phyloP scores from a whole-genome alignment of 192 early-diverging fungal genomes.

The Phycomyces nitens region DNA sequence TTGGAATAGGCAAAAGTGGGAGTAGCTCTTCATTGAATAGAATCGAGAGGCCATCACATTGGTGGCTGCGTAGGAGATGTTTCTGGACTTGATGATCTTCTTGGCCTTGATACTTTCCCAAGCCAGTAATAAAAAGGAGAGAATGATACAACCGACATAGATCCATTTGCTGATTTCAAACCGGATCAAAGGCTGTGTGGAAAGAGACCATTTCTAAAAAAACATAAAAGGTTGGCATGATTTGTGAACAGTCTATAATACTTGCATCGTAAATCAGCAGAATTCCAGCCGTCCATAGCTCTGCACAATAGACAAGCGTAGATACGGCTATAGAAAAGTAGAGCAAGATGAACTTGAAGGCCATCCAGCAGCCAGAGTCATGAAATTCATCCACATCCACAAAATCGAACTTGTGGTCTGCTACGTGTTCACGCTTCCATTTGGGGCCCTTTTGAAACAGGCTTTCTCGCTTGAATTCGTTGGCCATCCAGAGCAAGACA shows the following conservation, averaged over 20 bases:
- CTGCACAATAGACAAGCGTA: slow-evolving; percentile 75
- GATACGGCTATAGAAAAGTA: slow-evolving; percentile 67
- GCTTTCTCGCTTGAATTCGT: slow-evolving; percentile 2
- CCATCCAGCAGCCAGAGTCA: slow-evolving; percentile 36
- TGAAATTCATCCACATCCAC: slow-evolving; percentile 77
- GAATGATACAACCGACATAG: slow-evolving; percentile 58
- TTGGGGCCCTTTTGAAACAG: slow-evolving; percentile 46
- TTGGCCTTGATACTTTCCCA: slow-evolving; percentile 68
- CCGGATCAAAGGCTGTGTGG: slow-evolving; percentile 38
- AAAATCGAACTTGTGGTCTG: slow-evolving; percentile 88
- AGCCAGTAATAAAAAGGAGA: slow-evolving; percentile 65
- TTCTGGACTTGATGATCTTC: slow-evolving; percentile 58
- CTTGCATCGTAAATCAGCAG: slow-evolving; percentile 45
- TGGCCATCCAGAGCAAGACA: background rate
- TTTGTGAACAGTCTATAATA: background rate
- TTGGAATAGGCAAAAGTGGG: slow-evolving; percentile 80
- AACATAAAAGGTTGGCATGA: slow-evolving; percentile 2
- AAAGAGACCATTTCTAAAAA: slow-evolving; percentile 28
- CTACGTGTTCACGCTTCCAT: slow-evolving; percentile 75
- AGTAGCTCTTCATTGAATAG: slow-evolving; percentile 68
- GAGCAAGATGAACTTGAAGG: slow-evolving; percentile 52
- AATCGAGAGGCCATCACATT: slow-evolving; percentile 71
- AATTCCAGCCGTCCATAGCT: slow-evolving; percentile 71
- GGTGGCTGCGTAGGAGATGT: slow-evolving; percentile 78
- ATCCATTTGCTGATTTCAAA: slow-evolving; percentile 49